Conservation (phyloP, 1,139 yeast genomes). For the Suhomyces terraborum region DNA sequence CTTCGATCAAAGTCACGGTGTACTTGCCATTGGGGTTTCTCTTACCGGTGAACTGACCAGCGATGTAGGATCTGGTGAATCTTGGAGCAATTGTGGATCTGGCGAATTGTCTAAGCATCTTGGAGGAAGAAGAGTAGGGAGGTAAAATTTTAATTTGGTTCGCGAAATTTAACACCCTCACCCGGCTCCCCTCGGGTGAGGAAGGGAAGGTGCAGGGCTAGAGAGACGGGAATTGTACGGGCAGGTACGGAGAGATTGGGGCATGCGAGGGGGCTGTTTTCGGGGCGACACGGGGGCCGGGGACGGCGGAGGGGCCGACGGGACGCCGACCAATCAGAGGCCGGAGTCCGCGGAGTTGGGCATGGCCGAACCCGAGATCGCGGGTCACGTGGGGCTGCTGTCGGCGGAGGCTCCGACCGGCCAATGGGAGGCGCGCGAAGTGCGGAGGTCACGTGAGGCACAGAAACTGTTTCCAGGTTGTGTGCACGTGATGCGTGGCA, state of each 20-base stretch:
- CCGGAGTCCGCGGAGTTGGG: slow-evolving; percentile 7
- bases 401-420: slow-evolving; percentile 1
- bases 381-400: slow-evolving; percentile 4
- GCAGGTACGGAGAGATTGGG: not conserved
- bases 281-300: not conserved
- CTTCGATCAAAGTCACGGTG: slow-evolving; percentile 94
- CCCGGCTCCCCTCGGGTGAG: not conserved
- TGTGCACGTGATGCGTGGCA: not conserved
- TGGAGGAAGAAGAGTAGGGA: slow-evolving; percentile 15
- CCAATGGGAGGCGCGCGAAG: not conserved
- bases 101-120: slow-evolving; percentile 49
- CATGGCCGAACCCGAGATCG: slow-evolving; percentile 10
- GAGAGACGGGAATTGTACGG: slow-evolving; percentile 3
- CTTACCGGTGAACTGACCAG: slow-evolving; percentile 53
- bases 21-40: slow-evolving; percentile 65
- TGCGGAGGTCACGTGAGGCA: not conserved
- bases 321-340: slow-evolving; percentile 11
- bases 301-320: not conserved
- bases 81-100: slow-evolving; percentile 38
- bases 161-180: slow-evolving; percentile 8
- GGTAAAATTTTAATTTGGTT: slow-evolving; percentile 12
- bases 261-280: not conserved
- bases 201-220: not conserved
- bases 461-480: too few species aligned
- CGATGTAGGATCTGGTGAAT: slow-evolving; percentile 48